Base-by-base conservation (phyloP, 2,329 filamentous ascomycete genomes). In the Aspergillus japonicus region DNA sequence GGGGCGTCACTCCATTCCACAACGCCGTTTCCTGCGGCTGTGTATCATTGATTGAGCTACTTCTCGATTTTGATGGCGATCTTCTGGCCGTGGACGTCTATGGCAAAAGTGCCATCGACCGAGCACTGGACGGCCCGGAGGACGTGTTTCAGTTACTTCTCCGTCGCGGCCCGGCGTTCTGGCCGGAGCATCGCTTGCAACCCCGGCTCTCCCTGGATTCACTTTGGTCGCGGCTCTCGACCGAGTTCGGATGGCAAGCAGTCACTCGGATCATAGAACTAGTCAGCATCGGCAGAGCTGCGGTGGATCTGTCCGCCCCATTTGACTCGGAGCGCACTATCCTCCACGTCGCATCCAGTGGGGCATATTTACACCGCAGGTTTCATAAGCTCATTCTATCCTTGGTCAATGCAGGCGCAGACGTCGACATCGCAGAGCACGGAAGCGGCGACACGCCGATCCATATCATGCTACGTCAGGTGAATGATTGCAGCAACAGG, bases 341-440 rank as follows among this genome's bases (percentile, higher is more conserved):
- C 19, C 31, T 52, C 7, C 50, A 52, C 35, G 12, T 35, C 19
- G 14, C 21, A 11, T 39, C 29, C 23, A 19, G 7, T 11, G 10
- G 4, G 33, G 23, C 29, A 16, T 11, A 19, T 29, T 12, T 23
- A 2, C 4, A 12, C 5, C 12, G 21, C 16, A 26, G 19, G 39
- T 21, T 29, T 31, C 8, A 12, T n/a, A 19, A 31, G 6, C 14
- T 47, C 12, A 19, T 48, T 4, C 42, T 26, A 4, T 19, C 26
- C 4, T 55, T 55, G 5, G 10, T 55, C 24, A 21, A 53, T 11
- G 54, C 58, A 21, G 21, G 44, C 6, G 56, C 60, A 44, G 51
- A 62, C 42, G 58, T 63, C 4, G 58, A 63, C 39, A 49, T 62
- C n/a, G 21, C 57, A 24, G 23, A 63, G 24, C 39, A 47, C 5